Conservation (phyloP, 2,329 filamentous ascomycete species). For the Colletotrichum ledebouriae region DNA sequence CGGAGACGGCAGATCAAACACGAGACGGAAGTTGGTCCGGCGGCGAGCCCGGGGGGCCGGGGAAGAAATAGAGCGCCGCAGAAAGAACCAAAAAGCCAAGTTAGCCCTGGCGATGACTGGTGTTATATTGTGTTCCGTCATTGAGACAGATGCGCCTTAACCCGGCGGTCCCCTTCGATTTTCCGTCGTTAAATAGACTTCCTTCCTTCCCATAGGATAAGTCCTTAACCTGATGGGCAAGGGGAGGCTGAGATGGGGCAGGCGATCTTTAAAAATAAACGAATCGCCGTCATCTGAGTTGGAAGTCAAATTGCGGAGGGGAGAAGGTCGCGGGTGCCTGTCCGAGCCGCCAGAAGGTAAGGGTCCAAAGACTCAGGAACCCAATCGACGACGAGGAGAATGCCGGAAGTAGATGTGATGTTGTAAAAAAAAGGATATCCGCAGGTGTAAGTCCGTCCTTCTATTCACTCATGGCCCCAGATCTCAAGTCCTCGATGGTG, state of each 20-base stretch:
- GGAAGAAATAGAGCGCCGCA: constrained; percentile 4
- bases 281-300: constrained; percentile 14
- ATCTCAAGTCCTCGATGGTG: no score
- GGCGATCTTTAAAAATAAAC: constrained; percentile 9
- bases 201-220: neutral
- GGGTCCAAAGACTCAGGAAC: constrained; percentile 32
- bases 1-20: neutral
- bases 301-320: constrained; percentile 9
- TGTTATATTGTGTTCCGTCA: constrained; percentile 14
- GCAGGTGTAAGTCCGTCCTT: no score
- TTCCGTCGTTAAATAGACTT: constrained; percentile 39
- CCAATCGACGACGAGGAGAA: constrained; percentile 21
- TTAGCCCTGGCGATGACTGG: constrained; percentile 16
- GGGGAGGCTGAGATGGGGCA: constrained; percentile 16
- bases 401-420: constrained; percentile 5
- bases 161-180: constrained; percentile 22
- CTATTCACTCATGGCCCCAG: no score
- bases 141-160: constrained; percentile 17
- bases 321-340: constrained; percentile 23
- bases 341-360: constrained; percentile 32
- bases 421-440: neutral
- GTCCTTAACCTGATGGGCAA: neutral
- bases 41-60: no score
- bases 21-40: constrained; percentile 7
- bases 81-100: constrained; percentile 1